phyloP scores from a whole-genome alignment of 331 rosid genomes.

The Rosa hybrid region DNA sequence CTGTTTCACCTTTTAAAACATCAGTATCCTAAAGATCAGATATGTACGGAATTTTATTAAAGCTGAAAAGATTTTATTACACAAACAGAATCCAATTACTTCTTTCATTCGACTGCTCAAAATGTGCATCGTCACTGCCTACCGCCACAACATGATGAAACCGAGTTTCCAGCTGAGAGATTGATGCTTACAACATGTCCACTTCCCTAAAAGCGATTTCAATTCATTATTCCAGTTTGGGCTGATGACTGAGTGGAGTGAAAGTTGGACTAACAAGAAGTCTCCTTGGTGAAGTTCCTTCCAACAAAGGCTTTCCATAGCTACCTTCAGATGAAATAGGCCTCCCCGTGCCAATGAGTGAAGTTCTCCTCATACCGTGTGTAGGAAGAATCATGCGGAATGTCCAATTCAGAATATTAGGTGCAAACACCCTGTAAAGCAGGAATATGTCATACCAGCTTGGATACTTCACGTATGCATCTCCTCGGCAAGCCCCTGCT shows the following conservation, averaged over 20 bases:
- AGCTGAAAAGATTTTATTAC: slow-evolving; percentile 10
- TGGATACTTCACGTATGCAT: slow-evolving; percentile 65
- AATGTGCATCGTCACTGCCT: not conserved
- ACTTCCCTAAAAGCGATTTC: not conserved
- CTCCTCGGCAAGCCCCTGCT: slow-evolving; percentile 79
- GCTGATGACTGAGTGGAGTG: slow-evolving; percentile 33
- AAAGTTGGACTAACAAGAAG: slow-evolving; percentile 32
- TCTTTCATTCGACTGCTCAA: not conserved
- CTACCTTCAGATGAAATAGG: slow-evolving; percentile 25
- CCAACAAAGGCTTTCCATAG: slow-evolving; percentile 32
- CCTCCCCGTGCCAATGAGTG: slow-evolving; percentile 64
- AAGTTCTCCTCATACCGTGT: slow-evolving; percentile 41
- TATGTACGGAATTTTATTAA: not conserved
- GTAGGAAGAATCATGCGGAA: slow-evolving; percentile 56
- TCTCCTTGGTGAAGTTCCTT: slow-evolving; percentile 43
- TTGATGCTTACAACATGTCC: not conserved
- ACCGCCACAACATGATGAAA: not conserved
- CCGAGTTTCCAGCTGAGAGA: not conserved
- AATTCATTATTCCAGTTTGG: slow-evolving; percentile 43
- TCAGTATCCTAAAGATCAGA: not conserved
- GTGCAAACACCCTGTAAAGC: slow-evolving; percentile 66
- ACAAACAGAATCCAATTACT: slow-evolving; percentile 12
- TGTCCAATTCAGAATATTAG: slow-evolving; percentile 69
- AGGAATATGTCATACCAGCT: slow-evolving; percentile 83
- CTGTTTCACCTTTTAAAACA: not conserved